Evolutionary conservation across 2,329 filamentous ascomycete genomes (phyloP), one percentile per base, ranked within the genome.

Genomic region (Aspergillus sp.): DNA sequence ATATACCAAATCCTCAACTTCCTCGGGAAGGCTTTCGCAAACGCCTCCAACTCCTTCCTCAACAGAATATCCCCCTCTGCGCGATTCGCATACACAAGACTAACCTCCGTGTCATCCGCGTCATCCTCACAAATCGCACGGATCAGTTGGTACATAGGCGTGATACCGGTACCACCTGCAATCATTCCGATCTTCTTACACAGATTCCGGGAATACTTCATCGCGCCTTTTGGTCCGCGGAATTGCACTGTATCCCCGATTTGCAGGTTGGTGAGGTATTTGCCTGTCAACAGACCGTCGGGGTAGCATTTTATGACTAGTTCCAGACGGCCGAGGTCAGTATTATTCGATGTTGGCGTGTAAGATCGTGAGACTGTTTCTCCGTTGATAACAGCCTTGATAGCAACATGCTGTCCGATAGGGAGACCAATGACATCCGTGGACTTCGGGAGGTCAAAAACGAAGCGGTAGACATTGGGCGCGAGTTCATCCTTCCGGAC

Each of bases 111-210:
- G 1, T 68, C 70, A 51, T 85, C 82, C 5, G 63, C 66, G n/a
- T 75, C 68, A 46, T 84, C 77, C 57, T 83, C 80, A 56, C 79
- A 82, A 48, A 84, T 81, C 39, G 80, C 79, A 3, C 80, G 76
- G 57, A 84, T 82, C 5, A 85, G 63, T 58, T 84, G 81, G 60
- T 74, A 80, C 75, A 81, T 79, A 2, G 79, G 78, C 1, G 79
- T 69, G 35, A 64, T 68, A 0, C 65, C 65, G n/a, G 67, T 69
- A 4, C 67, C 67, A 22, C 68, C 67, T 7, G 67, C 67, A 15
- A 70, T 61, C 66, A 70, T 68, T 1, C 66, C 66, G 15, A 70
- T 60, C 20, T 60, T 57, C 17, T 55, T 57, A 22, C 64, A 66
- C 3, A 68, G 51, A 3, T 58, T 60, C 3, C 52, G 53, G 10